A percentile compares a stretch with the other conserved stretches of the same genome.
phyloP scores from a whole-genome alignment of 768 basidiomycete genomes.

The Chalciporus chontae region DNA sequence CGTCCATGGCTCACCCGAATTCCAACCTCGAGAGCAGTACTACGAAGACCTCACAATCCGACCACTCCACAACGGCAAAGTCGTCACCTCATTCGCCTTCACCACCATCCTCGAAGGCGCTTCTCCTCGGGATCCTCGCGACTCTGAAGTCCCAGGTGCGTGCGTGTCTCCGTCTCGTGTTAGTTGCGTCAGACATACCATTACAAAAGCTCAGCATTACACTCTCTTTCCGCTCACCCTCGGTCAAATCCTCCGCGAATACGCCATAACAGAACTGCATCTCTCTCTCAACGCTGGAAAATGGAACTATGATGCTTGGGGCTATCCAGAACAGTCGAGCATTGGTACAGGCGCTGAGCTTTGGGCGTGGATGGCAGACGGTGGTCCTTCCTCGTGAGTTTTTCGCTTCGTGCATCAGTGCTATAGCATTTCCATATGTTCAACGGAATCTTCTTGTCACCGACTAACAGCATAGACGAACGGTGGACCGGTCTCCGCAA shows the following conservation, averaged over 20 bases:
- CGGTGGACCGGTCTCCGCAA: conserved; percentile 87
- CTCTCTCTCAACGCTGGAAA: conserved; percentile 88
- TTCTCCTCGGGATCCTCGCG: conserved; percentile 53
- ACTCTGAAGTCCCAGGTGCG: conserved; percentile 43
- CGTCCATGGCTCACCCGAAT: background rate
- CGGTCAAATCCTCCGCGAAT: conserved; percentile 82
- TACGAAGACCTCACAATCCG: conserved; percentile 50
- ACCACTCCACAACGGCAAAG: conserved; percentile 78
- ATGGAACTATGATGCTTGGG: conserved; percentile 87
- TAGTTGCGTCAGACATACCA: background rate
- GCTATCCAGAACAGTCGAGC: conserved; percentile 68
- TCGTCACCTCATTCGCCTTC: conserved; percentile 80
- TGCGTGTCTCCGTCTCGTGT: conserved; percentile 26
- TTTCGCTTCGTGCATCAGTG: background rate
- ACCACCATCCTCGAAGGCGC: conserved; percentile 55
- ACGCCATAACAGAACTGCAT: conserved; percentile 84
- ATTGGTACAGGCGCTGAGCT: conserved; percentile 87
- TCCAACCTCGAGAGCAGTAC: conserved; percentile 32
- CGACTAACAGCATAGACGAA: conserved; percentile 54
- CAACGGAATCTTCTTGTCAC: background rate
- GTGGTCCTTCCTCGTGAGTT: conserved; percentile 46
- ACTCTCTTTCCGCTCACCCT: conserved; percentile 82
- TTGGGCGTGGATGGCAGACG: conserved; percentile 89
- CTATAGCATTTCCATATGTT: background rate
- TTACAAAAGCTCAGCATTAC: conserved; percentile 79